Evolutionary conservation across 768 basidiomycete species (phyloP).

Genomic region (Suillus placidus): DNA sequence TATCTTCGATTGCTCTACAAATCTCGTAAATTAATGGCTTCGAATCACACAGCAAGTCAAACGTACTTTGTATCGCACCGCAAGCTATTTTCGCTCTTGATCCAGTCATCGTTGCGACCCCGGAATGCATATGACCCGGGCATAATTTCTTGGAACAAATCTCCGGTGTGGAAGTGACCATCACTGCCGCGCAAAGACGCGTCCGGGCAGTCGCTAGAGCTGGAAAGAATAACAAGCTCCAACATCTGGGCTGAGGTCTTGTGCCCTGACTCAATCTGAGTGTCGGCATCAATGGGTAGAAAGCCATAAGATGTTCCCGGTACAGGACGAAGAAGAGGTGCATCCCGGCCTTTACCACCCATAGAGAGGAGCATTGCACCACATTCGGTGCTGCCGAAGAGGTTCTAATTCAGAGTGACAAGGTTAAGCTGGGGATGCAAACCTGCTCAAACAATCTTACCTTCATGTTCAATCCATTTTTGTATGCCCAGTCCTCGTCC

Average conservation of each 20-base stretch:
- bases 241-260: constrained; percentile 58
- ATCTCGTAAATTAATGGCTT: constrained; percentile 14
- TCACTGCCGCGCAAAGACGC: constrained; percentile 57
- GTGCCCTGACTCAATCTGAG: constrained; percentile 44
- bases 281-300: constrained; percentile 52
- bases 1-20: constrained; percentile 73
- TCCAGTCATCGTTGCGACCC: constrained; percentile 84
- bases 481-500: constrained; percentile 72
- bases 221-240: constrained; percentile 70
- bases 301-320: constrained; percentile 71
- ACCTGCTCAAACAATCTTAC: constrained; percentile 36
- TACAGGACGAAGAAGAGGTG: constrained; percentile 57
- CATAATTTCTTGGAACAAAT: constrained; percentile 69
- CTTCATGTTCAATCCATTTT: constrained; percentile 62
- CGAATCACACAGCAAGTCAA: not conserved
- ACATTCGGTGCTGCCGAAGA: constrained; percentile 83
- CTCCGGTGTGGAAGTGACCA: constrained; percentile 80
- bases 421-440: constrained; percentile 18
- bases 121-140: constrained; percentile 64
- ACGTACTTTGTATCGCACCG: constrained; percentile 75
- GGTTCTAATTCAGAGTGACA: constrained; percentile 51
- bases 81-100: constrained; percentile 77
- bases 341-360: constrained; percentile 54
- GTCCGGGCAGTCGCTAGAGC: constrained; percentile 73
- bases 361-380: constrained; percentile 69